Base-by-base conservation (phyloP, 2,329 filamentous ascomycete genomes). In the Talaromyces rugulosus region DNA sequence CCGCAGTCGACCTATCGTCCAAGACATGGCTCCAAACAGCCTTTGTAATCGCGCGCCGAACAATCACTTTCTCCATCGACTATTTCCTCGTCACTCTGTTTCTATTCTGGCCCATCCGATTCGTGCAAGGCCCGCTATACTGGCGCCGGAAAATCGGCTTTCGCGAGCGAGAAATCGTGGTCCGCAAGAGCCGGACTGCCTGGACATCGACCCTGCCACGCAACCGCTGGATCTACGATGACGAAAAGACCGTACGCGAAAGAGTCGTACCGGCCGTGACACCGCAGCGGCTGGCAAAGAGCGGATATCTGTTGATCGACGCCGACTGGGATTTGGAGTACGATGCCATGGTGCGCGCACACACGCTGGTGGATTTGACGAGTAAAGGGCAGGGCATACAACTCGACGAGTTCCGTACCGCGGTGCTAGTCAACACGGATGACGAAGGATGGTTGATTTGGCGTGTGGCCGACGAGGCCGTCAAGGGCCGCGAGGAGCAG, bases 261-360 rank as follows among this genome's bases (percentile, higher is more conserved):
- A 75, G 74, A 67, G 82, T 96, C 53, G 75, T 87, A 64, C 83
- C 85, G 1, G 93, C 91, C 2, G 89, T 93, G 4, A 83, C 88
- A 16, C 84, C 87, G 27, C 77, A 85, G 69, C 81, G 87, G 58
- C 80, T 94, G 69, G 80, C 83, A 67, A 96, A 96, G 83, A 96
- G 92, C 33, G 92, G 92, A 23, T 96, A 96, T 72, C 77, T 96
- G 65, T 87, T 95, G 67, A 90, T 96, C 82, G 90, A 93, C 72
- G 85, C 83, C 64, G 85, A 92, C 64, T 98, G 92, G 89, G 90
- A 96, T 74, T 80, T 97, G 63, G 92, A 96, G 73, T 97, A 93
- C 83, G 82, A 82, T 54, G 83, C 84, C 23, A 97, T 97, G 91
- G 80, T 92, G 12, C 78, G 83, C 64, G 91, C 91, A 4, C 89